Base-by-base conservation (phyloP, 768 basidiomycete species). In the Macrolepiota dolichaula region DNA sequence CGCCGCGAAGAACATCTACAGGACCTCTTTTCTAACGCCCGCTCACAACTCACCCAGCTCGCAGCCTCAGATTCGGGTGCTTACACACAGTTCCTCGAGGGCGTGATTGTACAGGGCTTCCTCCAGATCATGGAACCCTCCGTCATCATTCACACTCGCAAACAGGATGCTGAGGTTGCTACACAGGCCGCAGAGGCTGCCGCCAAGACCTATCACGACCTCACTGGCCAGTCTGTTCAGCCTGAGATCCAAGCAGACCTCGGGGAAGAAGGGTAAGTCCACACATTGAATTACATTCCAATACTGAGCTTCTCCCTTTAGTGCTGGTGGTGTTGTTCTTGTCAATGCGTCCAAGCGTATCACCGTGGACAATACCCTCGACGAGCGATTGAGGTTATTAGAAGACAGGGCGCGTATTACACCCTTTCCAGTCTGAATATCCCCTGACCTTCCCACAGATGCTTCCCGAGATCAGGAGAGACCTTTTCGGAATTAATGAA, bases 1-100 rank as follows among this genome's bases (percentile, higher is more conserved):
- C 86, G 88, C 61, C 87, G 96, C 52, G 96, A 98, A 74, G 94
- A 97, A 71, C 87, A 95, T 55, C 78, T 98, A 5, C 92, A 96
- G 69, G 88, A 92, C 61, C 85, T 98, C 63, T 98, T 99, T 74
- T 74, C 82, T 7, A 74, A 77, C 44, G 76, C 84, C 49, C 79
- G 93, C 55, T 76, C 85, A 24, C 77, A 81, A 4, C 82, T 94
- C 11, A 79, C 87, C 19, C 73, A 84, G 62, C 52, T 61, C 32
- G 42, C 59, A 32, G 9, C 38, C 15, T 61, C 59, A 4, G 83
- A 90, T 57, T 79, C 86, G 63, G 84, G 76, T 11, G 85, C 86
- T 54, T 98, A 98, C 68, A 76, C 79, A 24, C 85, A 91, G 69
- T 89, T 98, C 71, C 80, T 98, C 53, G 85, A 96, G 74, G 87